Conservation (phyloP, 257 asterid species). For the Ilex aquifolium region DNA sequence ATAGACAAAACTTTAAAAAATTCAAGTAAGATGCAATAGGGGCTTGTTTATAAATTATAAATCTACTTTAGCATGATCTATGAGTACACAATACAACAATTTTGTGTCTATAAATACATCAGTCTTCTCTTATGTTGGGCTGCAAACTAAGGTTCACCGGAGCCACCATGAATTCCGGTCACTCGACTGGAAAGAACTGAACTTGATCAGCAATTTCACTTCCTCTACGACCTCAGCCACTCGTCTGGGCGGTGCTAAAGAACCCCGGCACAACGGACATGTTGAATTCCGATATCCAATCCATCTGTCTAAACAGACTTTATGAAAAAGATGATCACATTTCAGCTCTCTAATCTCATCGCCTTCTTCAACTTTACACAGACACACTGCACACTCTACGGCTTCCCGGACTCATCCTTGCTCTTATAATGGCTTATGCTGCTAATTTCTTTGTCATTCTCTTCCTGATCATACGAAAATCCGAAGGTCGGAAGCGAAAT, state of each 20-base stretch:
- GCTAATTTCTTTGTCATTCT: no score
- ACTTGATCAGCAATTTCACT: conserved; percentile 13
- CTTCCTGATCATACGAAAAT: no score
- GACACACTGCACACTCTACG: conserved; percentile 28
- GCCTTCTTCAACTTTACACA: conserved; percentile 24
- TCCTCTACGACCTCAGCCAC: conserved; percentile 16
- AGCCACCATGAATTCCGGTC: conserved; percentile 28
- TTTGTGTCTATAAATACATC: no score
- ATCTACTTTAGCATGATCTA: no score
- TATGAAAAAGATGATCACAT: conserved; percentile 31
- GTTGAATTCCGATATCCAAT: conserved; percentile 21
- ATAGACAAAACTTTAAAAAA: no score
- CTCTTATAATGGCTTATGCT: not conserved
- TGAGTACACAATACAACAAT: no score
- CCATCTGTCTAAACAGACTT: conserved; percentile 38
- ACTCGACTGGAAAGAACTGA: conserved; percentile 7
- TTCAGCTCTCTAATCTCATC: conserved; percentile 26
- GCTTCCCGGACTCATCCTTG: not conserved
- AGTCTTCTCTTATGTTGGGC: no score
- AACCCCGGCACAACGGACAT: conserved; percentile 31
- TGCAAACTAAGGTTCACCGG: conserved; percentile 12
- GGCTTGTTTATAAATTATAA: no score
- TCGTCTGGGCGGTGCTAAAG: conserved; percentile 8
- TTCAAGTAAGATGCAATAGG: no score
- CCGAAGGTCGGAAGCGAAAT: no score